A percentile compares a stretch with the other conserved stretches of the same genome.
These are phyloP conservation scores for Leucocoprinus sp. DNA, from an alignment of 768 basidiomycete genomes.

Conservation along the genomic window DNA sequence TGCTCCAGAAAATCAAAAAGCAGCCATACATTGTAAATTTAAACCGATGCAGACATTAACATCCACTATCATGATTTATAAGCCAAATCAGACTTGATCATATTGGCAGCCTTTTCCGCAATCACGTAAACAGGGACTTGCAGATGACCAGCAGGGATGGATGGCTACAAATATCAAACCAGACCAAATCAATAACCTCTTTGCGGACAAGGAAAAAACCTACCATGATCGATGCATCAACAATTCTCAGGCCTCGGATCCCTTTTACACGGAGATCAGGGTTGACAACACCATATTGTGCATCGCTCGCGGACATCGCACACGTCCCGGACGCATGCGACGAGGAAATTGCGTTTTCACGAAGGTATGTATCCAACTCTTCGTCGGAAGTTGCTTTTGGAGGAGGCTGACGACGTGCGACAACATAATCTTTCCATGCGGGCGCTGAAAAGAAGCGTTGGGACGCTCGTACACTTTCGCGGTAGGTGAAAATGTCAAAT, in stretches of 20 bases:
- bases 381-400: constrained; percentile 16
- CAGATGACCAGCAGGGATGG: constrained; percentile 13
- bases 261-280: constrained; percentile 27
- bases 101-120: constrained; percentile 14
- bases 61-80: neutral
- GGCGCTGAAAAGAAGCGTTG: constrained; percentile 16
- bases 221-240: constrained; percentile 31
- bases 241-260: constrained; percentile 25
- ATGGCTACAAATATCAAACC: constrained; percentile 8
- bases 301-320: constrained; percentile 21
- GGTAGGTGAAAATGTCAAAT: constrained; percentile 18
- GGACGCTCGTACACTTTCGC: constrained; percentile 16
- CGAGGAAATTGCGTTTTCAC: constrained; percentile 16
- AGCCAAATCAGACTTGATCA: constrained; percentile 12
- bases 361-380: constrained; percentile 19
- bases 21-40: too few relatives aligned
- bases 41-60: too few relatives aligned
- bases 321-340: constrained; percentile 26
- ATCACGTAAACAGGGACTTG: constrained; percentile 13
- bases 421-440: constrained; percentile 18
- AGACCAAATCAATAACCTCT: neutral
- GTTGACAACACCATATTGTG: constrained; percentile 14
- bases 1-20: too few relatives aligned
- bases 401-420: constrained; percentile 13
- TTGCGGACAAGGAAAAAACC: constrained; percentile 5